Evolutionary conservation across 148 eudicot genomes (phyloP), one percentile per base, ranked within the genome.

Genomic region (Vaccinium vitisidaea): DNA sequence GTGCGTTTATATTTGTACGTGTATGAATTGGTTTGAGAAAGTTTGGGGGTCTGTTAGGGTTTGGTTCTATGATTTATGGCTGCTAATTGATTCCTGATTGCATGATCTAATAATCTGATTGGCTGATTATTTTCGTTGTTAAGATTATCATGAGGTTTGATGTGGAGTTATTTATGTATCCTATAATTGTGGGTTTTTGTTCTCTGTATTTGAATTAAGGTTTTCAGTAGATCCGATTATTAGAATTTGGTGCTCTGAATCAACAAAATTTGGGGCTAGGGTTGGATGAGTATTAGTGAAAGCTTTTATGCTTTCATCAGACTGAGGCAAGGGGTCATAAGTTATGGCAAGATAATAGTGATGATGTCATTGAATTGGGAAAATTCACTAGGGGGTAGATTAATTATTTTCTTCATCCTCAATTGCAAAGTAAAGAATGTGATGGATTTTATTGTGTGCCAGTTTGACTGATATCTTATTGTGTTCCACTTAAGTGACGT

Each of bases 21-120:
- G 39, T 25, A 75, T 56, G 61, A 59, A 70, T 59, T 12, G 19
- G 25, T 23, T 77, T 59, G 27, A 71, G 55, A 43, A 32, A 49
- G 53, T 84, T 80, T 55, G 27, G 36, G 77, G 14, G 5, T 27
- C 53, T 16, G 0, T 14, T 56, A 30, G 50, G 65, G 49, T 55
- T 79, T 54, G 67, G 9, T 56, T 53, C 21, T 27, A 15, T 79
- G 23, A 74, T 74, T 70, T 83, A 39, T 77, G 59, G 55, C 14
- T 73, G 10, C 23, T 67, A 82, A 82, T 82, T 9, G 81, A 79
- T 23, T 48, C 63, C 25, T 59, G 75, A 48, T 81, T 48, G 59
- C 43, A 50, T 30, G 84, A 82, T 82, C 61, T 69, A 77, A 69
- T 69, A 50, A 15, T 16, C 36, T 52, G 11, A 13, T 49, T 67